phyloP scores from a whole-genome alignment of 2,329 filamentous ascomycete genomes.

The Triangularia setosa region DNA sequence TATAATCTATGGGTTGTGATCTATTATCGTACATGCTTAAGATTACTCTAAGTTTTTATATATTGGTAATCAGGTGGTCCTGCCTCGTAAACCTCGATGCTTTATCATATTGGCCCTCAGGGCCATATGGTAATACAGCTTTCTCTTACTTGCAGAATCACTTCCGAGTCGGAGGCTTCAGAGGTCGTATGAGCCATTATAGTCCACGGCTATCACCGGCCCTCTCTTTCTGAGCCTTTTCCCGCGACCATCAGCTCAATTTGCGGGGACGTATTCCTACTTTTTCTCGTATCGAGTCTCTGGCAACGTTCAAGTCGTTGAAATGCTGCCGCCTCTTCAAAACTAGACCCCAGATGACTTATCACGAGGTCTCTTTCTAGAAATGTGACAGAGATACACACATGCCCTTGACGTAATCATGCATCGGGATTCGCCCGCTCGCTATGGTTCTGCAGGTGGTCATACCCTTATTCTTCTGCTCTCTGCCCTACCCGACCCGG shows the following conservation, averaged over 20 bases:
- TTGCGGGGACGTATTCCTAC: neutral
- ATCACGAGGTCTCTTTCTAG: neutral
- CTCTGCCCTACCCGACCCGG: neutral
- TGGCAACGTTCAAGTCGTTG: neutral
- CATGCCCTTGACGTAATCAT: neutral
- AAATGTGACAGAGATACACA: neutral
- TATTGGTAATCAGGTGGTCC: too few species aligned
- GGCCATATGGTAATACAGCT: too few species aligned
- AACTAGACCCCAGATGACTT: neutral
- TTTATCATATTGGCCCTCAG: too few species aligned
- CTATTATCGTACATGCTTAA: too few species aligned
- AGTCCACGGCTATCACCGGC: neutral
- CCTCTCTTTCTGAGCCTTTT: neutral
- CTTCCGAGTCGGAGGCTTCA: too few species aligned
- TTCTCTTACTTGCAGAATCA: too few species aligned
- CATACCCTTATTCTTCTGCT: neutral
- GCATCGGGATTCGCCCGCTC: neutral
- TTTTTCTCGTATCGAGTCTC: neutral
- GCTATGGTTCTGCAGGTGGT: neutral
- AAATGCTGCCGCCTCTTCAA: neutral
- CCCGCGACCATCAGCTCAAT: neutral
- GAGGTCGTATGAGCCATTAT: neutral
- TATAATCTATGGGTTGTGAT: too few species aligned
- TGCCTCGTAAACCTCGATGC: too few species aligned
- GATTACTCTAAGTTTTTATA: too few species aligned